These are phyloP conservation scores for Hirsutella minnesotensis DNA, from an alignment of 2,329 filamentous ascomycete species.

Conservation along the genomic window DNA sequence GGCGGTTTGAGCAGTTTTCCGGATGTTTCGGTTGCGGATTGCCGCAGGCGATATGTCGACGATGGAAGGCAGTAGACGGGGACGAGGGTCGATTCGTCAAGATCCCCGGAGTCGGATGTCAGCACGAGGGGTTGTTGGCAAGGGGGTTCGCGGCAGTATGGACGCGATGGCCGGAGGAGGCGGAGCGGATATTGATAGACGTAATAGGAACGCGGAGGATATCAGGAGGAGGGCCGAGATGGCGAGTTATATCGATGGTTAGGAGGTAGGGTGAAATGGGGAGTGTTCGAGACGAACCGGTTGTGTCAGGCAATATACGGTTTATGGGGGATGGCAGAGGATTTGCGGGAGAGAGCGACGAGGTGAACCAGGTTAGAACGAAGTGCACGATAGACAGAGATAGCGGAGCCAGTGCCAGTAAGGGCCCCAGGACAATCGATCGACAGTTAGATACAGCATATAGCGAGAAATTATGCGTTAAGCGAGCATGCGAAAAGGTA, in stretches of 20 bases:
- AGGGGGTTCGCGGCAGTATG: no score
- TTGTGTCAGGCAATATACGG: neutral
- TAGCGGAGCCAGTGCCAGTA: no score
- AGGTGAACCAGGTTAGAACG: no score
- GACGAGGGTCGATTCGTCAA: neutral
- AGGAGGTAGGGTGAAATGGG: neutral
- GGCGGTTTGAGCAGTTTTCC: neutral
- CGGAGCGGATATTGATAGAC: neutral
- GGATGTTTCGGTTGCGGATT: constrained; percentile 1
- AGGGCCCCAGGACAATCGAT: no score
- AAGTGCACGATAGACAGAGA: no score
- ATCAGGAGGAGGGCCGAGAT: neutral
- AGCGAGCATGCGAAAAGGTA: no score
- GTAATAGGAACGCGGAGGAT: neutral
- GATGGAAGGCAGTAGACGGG: neutral
- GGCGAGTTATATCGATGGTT: no score
- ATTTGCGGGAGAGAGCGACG: no score
- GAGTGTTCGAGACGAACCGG: neutral
- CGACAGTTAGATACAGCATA: no score
- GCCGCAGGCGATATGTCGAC: neutral
- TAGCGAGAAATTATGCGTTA: no score
- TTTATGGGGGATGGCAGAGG: neutral
- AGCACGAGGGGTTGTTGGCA: neutral
- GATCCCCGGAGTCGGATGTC: neutral
- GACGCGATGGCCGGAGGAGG: neutral